Base-by-base conservation (phyloP, 176 grass and related monocot species). In the Musa acuminata region DNA sequence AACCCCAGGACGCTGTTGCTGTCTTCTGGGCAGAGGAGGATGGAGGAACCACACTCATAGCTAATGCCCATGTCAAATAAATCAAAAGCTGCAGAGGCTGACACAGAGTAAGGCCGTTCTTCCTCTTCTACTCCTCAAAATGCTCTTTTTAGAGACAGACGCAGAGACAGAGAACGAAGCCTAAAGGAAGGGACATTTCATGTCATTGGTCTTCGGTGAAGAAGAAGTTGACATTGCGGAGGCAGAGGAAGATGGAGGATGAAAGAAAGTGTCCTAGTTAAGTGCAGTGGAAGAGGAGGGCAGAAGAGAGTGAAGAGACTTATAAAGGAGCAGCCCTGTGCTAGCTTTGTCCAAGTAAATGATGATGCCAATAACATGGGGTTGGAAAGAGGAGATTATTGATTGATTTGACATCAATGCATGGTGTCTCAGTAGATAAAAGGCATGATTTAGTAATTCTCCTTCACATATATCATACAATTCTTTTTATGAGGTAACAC, bases 11-110 rank as follows among this genome's bases (percentile, higher is more conserved):
- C 53, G 71, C 51, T 55, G 51, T 13, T 73, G 49, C 20, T 73
- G 20, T 55, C 71, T 49, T 73, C 71, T 53, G 50, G 20, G 50
- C 71, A 73, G 51, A 52, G 51, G 51, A 73, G 71, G 51, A 53
- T 11, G 12, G 71, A 73, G 17, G 71, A 23, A 53, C 21, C 71
- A 9, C n/a, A 55, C 49, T 55, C 51, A 22, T 27, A 68, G 22
- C 4, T 48, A 6, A 68, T 13, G 13, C 65, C 65, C 65, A 68
- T 68, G 1, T 2, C 1, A 70, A 48, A 70, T 20, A 50, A 19
- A 51, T 70, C 35, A 70, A 69, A 70, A 13, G 17, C 17, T n/a
- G 58, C n/a, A 8, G 58, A 62, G 5, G 8, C 24, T 65, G 12
- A 9, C 23, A 26, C 63, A 24, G 35, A 43, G 6, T 67, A 7